Conservation (phyloP, 2,329 filamentous ascomycete genomes). For the Colletotrichum higginsianum region DNA sequence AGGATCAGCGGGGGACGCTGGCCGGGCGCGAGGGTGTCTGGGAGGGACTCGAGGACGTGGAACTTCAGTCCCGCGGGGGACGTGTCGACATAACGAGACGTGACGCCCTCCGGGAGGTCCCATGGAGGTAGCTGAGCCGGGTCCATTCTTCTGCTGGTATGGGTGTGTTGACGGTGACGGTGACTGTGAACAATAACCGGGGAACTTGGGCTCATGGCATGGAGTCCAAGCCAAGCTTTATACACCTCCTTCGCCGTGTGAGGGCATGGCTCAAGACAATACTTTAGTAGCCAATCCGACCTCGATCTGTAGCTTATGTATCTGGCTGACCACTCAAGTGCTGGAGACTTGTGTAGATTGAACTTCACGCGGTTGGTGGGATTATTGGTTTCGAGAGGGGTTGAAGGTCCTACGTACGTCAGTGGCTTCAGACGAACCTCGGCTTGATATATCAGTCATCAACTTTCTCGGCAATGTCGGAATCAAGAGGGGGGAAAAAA, state of each 20-base stretch:
- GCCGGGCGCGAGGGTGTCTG: constrained; percentile 47
- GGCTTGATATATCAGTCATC: neutral
- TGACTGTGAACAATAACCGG: too few relatives aligned
- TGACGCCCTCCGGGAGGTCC: constrained; percentile 66
- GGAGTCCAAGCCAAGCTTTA: too few relatives aligned
- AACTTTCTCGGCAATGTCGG: too few relatives aligned
- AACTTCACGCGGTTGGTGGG: neutral
- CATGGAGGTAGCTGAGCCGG: constrained; percentile 10
- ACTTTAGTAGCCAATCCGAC: too few relatives aligned
- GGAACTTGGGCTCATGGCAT: too few relatives aligned
- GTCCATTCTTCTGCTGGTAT: neutral
- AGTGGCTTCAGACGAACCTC: constrained; percentile 15
- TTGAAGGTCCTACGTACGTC: neutral
- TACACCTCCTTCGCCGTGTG: too few relatives aligned
- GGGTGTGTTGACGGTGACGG: neutral
- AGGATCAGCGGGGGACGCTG: constrained; percentile 65
- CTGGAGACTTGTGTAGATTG: too few relatives aligned
- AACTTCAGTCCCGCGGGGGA: constrained; percentile 69
- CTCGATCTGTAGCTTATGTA: too few relatives aligned
- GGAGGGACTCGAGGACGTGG: constrained; percentile 71
- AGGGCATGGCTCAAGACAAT: too few relatives aligned
- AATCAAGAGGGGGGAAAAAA: too few relatives aligned
- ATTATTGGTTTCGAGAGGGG: neutral
- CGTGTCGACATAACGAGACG: constrained; percentile 67
- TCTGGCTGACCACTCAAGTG: too few relatives aligned